Evolutionary conservation across 495 filamentous ascomycete species (phyloP).

Genomic region (Trichocladium uniseriatum): DNA sequence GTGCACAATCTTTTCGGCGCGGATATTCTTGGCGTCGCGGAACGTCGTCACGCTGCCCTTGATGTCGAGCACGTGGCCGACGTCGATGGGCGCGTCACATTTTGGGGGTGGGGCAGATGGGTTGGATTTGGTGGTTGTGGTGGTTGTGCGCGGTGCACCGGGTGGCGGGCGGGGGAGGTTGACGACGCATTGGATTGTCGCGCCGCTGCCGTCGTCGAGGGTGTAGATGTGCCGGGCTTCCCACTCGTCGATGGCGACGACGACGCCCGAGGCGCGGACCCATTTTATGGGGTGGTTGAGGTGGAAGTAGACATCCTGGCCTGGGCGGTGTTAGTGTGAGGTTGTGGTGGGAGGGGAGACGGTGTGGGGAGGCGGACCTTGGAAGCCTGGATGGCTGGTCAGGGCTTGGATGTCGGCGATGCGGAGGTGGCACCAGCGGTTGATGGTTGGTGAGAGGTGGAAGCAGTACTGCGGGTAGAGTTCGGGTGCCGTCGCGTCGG

Average conservation of each 20-base stretch:
- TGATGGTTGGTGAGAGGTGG: conserved; percentile 69
- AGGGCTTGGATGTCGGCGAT: conserved; percentile 59
- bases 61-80: conserved; percentile 63
- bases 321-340: conserved; percentile 26
- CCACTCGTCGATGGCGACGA: conserved; percentile 67
- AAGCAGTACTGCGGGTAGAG: conserved; percentile 84
- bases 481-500: conserved; percentile 26
- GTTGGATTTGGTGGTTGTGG: conserved; percentile 1
- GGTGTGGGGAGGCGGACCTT: conserved; percentile 43
- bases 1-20: conserved; percentile 54
- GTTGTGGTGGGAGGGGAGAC: neutral
- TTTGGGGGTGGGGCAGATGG: neutral
- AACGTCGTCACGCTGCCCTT: conserved; percentile 65
- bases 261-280: conserved; percentile 64
- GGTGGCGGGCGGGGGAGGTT: conserved; percentile 14
- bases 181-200: conserved; percentile 52
- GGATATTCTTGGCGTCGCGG: conserved; percentile 54
- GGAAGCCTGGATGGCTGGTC: conserved; percentile 49
- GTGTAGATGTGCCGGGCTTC: conserved; percentile 52
- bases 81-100: conserved; percentile 39
- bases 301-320: conserved; percentile 67
- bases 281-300: conserved; percentile 85
- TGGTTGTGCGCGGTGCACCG: neutral
- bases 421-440: conserved; percentile 72
- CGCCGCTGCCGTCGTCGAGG: conserved; percentile 80